phyloP scores from a whole-genome alignment of 768 basidiomycete genomes.

The Xerocomellus intermedius region DNA sequence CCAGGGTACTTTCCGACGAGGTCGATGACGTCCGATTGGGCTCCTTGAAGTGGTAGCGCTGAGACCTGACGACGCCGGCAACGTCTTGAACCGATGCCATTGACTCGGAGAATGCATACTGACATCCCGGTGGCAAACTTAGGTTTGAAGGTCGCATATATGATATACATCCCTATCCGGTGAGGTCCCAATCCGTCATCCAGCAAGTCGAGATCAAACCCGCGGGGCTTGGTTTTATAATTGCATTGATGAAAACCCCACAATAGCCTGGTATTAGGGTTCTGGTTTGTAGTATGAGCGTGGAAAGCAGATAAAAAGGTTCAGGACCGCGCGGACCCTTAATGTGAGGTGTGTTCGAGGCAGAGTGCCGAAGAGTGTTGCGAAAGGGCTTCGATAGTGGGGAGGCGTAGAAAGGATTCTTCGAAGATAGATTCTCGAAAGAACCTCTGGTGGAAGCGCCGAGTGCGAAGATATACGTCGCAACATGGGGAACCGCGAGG shows the following conservation, averaged over 20 bases:
- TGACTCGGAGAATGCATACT: background rate
- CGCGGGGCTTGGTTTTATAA: constrained; percentile 1
- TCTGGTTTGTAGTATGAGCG: constrained; percentile 4
- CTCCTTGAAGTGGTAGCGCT: background rate
- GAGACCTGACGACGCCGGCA: background rate
- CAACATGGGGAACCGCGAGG: background rate
- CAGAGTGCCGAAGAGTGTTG: background rate
- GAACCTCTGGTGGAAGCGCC: background rate
- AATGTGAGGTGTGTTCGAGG: background rate
- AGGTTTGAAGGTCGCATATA: constrained; percentile 5
- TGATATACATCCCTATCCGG: background rate
- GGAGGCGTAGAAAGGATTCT: background rate
- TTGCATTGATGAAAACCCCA: constrained; percentile 8
- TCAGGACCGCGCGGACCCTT: background rate
- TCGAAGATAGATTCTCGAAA: background rate
- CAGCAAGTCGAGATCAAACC: background rate
- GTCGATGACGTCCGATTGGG: background rate
- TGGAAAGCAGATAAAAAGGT: constrained; percentile 6
- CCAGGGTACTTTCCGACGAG: constrained; percentile 1
- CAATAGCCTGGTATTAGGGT: constrained; percentile 7
- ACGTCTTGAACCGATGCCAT: background rate
- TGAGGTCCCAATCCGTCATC: background rate
- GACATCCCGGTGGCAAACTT: constrained; percentile 5
- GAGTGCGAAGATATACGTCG: background rate
- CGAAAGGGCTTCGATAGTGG: background rate